Conservation (phyloP, 331 rosid genomes). For the Rhamnella rubrinervis region DNA sequence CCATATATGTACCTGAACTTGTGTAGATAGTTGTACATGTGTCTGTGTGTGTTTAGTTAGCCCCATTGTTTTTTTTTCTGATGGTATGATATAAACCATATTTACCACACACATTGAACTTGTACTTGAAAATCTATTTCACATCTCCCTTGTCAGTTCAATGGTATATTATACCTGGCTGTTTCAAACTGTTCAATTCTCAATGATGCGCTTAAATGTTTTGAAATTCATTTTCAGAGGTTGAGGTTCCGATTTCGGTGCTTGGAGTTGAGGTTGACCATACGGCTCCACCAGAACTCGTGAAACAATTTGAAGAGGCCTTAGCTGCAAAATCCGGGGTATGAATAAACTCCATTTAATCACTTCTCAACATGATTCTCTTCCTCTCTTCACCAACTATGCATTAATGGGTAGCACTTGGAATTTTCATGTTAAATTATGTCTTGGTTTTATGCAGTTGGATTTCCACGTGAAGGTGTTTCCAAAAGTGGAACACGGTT, state of each 20-base stretch:
- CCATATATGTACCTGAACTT: neutral
- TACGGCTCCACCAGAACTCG: slow-evolving; percentile 40
- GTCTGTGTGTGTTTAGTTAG: too few species aligned
- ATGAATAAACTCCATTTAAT: neutral
- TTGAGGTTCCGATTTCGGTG: slow-evolving; percentile 50
- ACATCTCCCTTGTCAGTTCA: too few species aligned
- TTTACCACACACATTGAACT: too few species aligned
- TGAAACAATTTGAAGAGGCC: slow-evolving; percentile 50
- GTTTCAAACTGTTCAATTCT: too few species aligned
- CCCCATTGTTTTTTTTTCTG: too few species aligned
- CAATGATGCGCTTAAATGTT: neutral
- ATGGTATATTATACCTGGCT: too few species aligned
- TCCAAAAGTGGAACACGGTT: slow-evolving; percentile 64
- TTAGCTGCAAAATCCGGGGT: slow-evolving; percentile 50
- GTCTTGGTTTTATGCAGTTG: slow-evolving; percentile 33
- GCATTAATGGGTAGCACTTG: neutral
- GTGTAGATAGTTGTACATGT: too few species aligned
- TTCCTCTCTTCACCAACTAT: neutral
- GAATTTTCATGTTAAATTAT: neutral
- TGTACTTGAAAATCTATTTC: too few species aligned
- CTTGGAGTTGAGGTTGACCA: slow-evolving; percentile 65
- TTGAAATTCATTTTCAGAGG: slow-evolving; percentile 36
- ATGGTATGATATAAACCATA: too few species aligned
- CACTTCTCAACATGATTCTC: too few species aligned
- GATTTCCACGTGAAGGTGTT: slow-evolving; percentile 55